phyloP scores from a whole-genome alignment of 306 rosid genomes.

The Cyclanthera cordifolia region DNA sequence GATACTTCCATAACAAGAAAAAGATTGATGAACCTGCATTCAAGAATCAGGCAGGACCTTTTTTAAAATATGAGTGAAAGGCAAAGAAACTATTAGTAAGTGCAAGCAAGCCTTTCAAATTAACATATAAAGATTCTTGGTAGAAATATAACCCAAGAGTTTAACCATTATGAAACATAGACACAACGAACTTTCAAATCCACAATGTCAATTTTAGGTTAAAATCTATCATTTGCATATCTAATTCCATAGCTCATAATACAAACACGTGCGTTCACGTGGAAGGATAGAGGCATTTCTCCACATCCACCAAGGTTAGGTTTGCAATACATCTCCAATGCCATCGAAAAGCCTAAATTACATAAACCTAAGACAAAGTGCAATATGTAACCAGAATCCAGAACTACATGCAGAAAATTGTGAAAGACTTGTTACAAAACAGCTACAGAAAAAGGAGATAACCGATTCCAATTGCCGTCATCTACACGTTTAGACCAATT shows the following conservation, averaged over 20 bases:
- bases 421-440: background rate
- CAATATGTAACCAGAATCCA: background rate
- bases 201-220: background rate
- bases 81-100: background rate
- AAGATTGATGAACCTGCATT: background rate
- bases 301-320: background rate
- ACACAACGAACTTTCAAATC: too few relatives aligned
- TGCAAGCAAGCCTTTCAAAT: background rate
- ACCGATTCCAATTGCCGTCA: background rate
- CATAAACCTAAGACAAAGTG: background rate
- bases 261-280: background rate
- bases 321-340: background rate
- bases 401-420: background rate
- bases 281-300: too few relatives aligned
- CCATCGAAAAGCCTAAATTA: background rate
- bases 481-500: background rate
- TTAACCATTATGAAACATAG: background rate
- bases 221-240: background rate
- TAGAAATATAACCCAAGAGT: too few relatives aligned
- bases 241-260: background rate
- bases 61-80: background rate
- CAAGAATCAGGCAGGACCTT: background rate
- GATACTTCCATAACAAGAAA: background rate
- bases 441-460: background rate
- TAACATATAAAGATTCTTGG: background rate